A percentile compares a stretch with the other conserved stretches of the same genome.
Conservation (phyloP, 208 protist genomes). For the Leishmania amazonensis region DNA sequence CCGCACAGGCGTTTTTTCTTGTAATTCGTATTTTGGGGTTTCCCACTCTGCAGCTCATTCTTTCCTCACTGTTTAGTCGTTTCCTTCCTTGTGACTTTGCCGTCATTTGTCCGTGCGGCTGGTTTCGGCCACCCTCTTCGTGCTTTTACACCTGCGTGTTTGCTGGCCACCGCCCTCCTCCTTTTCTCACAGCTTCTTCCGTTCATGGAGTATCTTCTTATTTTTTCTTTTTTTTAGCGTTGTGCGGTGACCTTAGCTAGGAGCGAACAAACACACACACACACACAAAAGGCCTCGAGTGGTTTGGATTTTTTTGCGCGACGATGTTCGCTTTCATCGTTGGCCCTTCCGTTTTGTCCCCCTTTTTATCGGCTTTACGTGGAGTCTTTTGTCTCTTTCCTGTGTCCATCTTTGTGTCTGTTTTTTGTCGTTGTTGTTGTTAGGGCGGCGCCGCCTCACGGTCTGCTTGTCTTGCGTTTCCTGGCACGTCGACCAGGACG, state of each 20-base stretch:
- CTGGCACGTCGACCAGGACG: neutral
- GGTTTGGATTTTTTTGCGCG: too few species aligned
- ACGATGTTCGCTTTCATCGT: too few species aligned
- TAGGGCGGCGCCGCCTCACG: slow-evolving; percentile 4
- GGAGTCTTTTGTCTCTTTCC: neutral
- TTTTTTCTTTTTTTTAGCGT: neutral
- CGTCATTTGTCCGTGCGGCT: neutral
- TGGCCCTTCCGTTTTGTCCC: too few species aligned
- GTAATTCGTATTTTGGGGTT: neutral
- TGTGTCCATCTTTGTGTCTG: neutral
- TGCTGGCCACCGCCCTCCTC: neutral
- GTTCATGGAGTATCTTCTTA: neutral
- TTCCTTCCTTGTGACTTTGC: neutral
- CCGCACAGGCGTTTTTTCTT: neutral
- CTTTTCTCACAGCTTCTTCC: neutral
- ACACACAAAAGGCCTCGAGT: too few species aligned
- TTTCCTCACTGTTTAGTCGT: neutral
- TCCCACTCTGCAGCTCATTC: neutral
- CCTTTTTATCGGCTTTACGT: neutral
- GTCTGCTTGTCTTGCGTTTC: neutral
- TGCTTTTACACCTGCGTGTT: neutral
- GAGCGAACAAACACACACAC: too few species aligned
- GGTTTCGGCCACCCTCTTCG: neutral
- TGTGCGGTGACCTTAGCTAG: neutral
- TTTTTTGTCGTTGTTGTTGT: neutral